Evolutionary conservation across 805 yeast genomes (phyloP).

Genomic region (Myxozyma melibiosi): DNA sequence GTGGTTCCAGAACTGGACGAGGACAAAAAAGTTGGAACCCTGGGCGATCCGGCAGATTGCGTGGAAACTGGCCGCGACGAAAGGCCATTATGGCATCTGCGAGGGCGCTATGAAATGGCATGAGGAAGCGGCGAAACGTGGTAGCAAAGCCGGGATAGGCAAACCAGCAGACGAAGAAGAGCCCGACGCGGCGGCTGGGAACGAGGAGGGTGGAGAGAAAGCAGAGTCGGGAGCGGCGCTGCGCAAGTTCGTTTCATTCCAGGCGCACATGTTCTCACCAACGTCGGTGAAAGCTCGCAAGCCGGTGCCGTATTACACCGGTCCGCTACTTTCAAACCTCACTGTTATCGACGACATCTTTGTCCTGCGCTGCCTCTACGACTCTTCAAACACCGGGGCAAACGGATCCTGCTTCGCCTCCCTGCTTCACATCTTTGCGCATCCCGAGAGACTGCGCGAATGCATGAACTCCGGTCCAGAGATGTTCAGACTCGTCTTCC

Average conservation of each 20-base stretch:
- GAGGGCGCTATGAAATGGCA: background rate
- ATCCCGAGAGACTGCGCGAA: background rate
- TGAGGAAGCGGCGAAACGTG: too few relatives aligned
- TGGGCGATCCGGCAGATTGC: conserved; percentile 19
- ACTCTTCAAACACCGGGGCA: too few relatives aligned
- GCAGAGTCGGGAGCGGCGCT: background rate
- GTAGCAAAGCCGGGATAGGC: too few relatives aligned
- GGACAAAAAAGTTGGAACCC: background rate
- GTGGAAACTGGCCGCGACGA: conserved; percentile 13
- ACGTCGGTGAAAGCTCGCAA: background rate
- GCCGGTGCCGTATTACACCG: background rate
- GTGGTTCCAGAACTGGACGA: background rate
- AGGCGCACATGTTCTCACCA: background rate
- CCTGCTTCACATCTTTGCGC: conserved; percentile 8
- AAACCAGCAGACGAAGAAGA: too few relatives aligned
- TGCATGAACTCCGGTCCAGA: background rate
- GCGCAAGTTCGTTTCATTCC: background rate
- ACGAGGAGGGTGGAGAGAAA: background rate
- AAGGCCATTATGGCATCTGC: conserved; percentile 9
- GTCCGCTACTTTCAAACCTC: conserved; percentile 4
- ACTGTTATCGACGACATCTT: conserved; percentile 19
- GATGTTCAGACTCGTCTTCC: conserved; percentile 3
- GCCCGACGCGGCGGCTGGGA: background rate
- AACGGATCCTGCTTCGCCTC: too few relatives aligned
- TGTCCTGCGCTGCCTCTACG: conserved; percentile 7